A percentile compares a stretch with the other conserved stretches of the same genome.
Evolutionary conservation across 1,284 basidiomycete species (phyloP).

Genomic region (Dichomitus squalens): DNA sequence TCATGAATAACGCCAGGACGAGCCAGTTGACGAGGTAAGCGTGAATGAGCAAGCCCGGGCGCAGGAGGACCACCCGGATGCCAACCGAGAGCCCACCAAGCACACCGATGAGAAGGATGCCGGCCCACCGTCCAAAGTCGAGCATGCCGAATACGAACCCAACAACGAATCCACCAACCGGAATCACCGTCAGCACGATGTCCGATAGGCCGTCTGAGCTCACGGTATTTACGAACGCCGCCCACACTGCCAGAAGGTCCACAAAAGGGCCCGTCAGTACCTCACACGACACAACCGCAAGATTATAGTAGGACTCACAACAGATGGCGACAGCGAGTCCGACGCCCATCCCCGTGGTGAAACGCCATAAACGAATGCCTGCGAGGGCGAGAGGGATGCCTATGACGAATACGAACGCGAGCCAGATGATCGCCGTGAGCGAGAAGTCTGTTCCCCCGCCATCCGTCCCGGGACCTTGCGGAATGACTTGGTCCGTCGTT

Average conservation of each 20-base stretch:
- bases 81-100: constrained; percentile 60
- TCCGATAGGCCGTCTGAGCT: constrained; percentile 52
- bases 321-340: constrained; percentile 51
- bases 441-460: constrained; percentile 55
- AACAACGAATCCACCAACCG: constrained; percentile 49
- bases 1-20: constrained; percentile 46
- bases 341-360: constrained; percentile 55
- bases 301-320: constrained; percentile 39
- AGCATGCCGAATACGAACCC: constrained; percentile 57
- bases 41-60: constrained; percentile 49
- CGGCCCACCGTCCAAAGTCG: constrained; percentile 48
- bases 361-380: constrained; percentile 56
- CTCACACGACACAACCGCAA: neutral
- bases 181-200: constrained; percentile 48
- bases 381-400: constrained; percentile 56
- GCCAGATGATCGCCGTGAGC: constrained; percentile 56
- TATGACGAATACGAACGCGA: constrained; percentile 49
- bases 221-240: constrained; percentile 59
- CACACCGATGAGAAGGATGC: constrained; percentile 47
- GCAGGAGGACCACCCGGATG: constrained; percentile 54
- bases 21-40: constrained; percentile 52
- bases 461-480: constrained; percentile 60
- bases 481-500: constrained; percentile 41
- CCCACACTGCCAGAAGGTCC: constrained; percentile 50
- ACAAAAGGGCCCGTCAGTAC: neutral